Percentiles rank a stretch among this genome's conserved stretches.
These are phyloP conservation scores for Amylostereum areolatum DNA, from an alignment of 1,284 basidiomycete genomes.

Conservation along the genomic window DNA sequence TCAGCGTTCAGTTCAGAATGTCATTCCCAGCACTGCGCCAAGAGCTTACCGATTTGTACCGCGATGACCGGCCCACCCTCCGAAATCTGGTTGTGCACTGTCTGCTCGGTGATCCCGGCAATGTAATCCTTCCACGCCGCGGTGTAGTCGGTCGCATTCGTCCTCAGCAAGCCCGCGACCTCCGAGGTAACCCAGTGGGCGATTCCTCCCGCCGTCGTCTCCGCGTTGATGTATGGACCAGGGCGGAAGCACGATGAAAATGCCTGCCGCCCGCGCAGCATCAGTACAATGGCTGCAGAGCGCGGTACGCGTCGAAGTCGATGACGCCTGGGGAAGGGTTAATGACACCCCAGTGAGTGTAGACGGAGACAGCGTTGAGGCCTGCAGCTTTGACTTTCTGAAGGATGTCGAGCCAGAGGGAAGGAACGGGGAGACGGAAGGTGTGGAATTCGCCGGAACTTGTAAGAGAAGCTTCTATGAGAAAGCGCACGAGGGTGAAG, in stretches of 20 bases:
- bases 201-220: conserved; percentile 76
- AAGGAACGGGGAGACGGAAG: conserved; percentile 74
- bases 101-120: conserved; percentile 52
- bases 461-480: background rate
- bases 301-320: conserved; percentile 66
- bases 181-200: conserved; percentile 73
- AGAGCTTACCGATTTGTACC: conserved; percentile 19
- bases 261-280: conserved; percentile 35
- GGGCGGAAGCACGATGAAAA: conserved; percentile 45
- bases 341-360: conserved; percentile 68
- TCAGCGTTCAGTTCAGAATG: too few species aligned
- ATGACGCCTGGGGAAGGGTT: conserved; percentile 72
- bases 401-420: conserved; percentile 77
- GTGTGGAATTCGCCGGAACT: conserved; percentile 78
- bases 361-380: conserved; percentile 72
- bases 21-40: background rate
- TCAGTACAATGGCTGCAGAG: conserved; percentile 58
- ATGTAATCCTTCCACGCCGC: conserved; percentile 70
- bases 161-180: conserved; percentile 60
- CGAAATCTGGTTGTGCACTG: conserved; percentile 61
- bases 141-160: conserved; percentile 62
- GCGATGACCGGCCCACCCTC: conserved; percentile 72
- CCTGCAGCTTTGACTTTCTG: conserved; percentile 79
- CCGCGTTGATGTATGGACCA: conserved; percentile 69
- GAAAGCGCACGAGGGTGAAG: too few species aligned